Evolutionary conservation across 2,329 filamentous ascomycete genomes (phyloP), one percentile per base, ranked within the genome.

Genomic region (Fusarium sacchari): DNA sequence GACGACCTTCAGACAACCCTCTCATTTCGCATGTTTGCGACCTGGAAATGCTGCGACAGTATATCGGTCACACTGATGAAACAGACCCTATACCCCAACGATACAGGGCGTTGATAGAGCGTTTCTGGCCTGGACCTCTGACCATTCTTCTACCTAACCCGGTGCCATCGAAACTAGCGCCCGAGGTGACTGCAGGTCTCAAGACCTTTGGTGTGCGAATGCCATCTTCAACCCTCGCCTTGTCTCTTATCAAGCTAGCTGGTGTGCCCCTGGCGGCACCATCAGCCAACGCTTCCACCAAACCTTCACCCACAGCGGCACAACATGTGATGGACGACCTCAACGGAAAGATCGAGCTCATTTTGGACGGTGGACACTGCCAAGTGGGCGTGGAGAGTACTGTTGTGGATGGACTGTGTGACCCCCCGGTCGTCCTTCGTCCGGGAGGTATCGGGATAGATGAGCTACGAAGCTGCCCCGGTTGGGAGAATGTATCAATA

Each of bases 361-460:
- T 99, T 64, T 85, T 99, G 1, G 96, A 99, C 75, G 96, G 96
- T 6, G 96, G 96, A 0, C 84, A 91, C 1, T 98, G 95, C 78
- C 87, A 88, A 26, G 94, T 99, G 17, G 96, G 96, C 3, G 95
- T 99, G 2, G 96, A 99, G 83, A 98, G 95, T 80, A 99, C 96
- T 1, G 96, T 99, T 4, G 95, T 99, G 2, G 96, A 98, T 79
- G 96, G 96, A 0, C 84, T 98, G 20, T 94, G 90, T 65, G 83
- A 88, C 53, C 95, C 96, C 12, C 96, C 96, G 0, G 89, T 92
- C 6, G 90, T 99, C 39, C 85, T 99, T 39, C 85, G 96, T 50
- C 96, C 96, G 0, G 96, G 96, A 4, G 96, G 96, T 13, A 87
- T 99, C 37, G 92, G 94, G 36, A 88, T 98, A 49, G 94, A 96